Evolutionary conservation across 108 stramenopile genomes (phyloP), one percentile per base, ranked within the genome.

Genomic region (Skeletonema marinoi): DNA sequence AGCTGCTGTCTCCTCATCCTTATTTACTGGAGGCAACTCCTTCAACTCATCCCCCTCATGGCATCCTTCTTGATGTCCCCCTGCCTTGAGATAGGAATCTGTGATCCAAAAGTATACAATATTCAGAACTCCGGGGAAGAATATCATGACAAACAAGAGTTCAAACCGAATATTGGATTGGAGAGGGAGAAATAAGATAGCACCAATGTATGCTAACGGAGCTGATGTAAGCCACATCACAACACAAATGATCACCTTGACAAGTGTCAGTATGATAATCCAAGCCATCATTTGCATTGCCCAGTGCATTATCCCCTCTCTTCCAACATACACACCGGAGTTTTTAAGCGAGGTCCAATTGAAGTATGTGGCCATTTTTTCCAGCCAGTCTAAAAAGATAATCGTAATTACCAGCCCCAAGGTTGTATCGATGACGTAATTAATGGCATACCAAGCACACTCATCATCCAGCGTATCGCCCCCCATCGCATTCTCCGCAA

Each of bases 31-130:
- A 61, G 80, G 66, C 68, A 75, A 60, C 39, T 80, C 79, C 56
- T 68, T 69, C 21, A 25, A 25, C 25, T 30, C 71, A 12, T 85
- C 75, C 4, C 78, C 80, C 61, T 90, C 90, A 66, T 90, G 86
- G 1, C 85, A 90, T 74, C 77, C 84, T 11, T 73, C 59, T 39
- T 89, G 78, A 19, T 85, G 71, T n/a, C 60, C 74, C 33, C 73
- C 78, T n/a, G 95, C 91, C 82, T 96, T 92, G 30, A 96, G 82
- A 76, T 92, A 93, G 5, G 80, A 82, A 73, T 96, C 96, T 11
- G 93, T 92, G 48, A 96, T 89, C 96, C 96, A 96, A 74, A 96
- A 96, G 78, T 95, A 96, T 72, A 96, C 87, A 33, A 96, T 87
- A 62, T 96, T 96, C 81, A 94, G 68, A 50, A 94, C 66, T 14